Conservation (phyloP, 164 flowering plant genomes). For the Umbellularia californica region DNA sequence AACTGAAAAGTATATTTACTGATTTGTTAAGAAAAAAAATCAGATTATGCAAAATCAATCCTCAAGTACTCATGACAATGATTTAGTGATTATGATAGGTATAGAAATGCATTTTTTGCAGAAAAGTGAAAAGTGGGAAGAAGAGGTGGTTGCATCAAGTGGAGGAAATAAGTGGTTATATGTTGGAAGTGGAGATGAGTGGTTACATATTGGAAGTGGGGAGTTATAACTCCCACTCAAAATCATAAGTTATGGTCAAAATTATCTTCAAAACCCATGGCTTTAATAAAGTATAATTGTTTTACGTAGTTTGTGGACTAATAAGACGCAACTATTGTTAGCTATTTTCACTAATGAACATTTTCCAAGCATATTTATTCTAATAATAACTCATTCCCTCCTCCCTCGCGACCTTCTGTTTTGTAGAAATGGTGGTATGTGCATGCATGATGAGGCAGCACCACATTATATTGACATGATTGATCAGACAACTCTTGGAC, state of each 20-base stretch:
- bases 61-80: too few relatives aligned
- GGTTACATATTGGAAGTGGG: not conserved
- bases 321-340: not conserved
- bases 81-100: too few relatives aligned
- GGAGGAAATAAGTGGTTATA: not conserved
- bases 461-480: constrained; percentile 93
- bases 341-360: not conserved
- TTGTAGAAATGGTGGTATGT: constrained; percentile 79
- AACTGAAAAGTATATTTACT: too few relatives aligned
- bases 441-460: constrained; percentile 91
- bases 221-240: not conserved
- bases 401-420: not conserved
- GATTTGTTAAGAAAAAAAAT: too few relatives aligned
- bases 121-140: too few relatives aligned
- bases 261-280: not conserved
- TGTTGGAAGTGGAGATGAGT: not conserved
- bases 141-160: too few relatives aligned
- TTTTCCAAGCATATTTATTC: not conserved
- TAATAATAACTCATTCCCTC: not conserved
- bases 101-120: too few relatives aligned
- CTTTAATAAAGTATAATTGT: too few relatives aligned
- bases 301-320: not conserved
- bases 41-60: too few relatives aligned
- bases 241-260: not conserved
- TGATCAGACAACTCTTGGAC: constrained; percentile 90